These are phyloP conservation scores for Moesziomyces globuligerus DNA, from an alignment of 1,284 basidiomycete species.

Conservation along the genomic window DNA sequence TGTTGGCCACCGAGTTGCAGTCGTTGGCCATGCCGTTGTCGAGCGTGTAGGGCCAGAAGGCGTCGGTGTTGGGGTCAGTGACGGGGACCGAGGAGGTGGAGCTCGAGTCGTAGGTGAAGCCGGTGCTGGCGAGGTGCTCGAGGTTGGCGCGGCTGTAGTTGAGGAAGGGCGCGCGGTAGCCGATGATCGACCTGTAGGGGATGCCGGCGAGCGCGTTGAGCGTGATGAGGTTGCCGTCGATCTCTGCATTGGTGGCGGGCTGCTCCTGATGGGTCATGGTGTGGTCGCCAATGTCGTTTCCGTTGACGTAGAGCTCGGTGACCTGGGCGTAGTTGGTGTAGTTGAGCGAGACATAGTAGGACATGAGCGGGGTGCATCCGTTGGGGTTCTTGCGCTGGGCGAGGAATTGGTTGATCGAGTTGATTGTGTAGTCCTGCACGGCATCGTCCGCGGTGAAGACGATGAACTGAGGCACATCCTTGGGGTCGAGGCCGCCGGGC, in stretches of 20 bases:
- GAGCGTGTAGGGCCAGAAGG: slow-evolving; percentile 71
- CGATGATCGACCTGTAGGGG: slow-evolving; percentile 75
- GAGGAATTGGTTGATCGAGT: slow-evolving; percentile 79
- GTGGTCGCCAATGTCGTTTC: slow-evolving; percentile 87
- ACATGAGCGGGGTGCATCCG: slow-evolving; percentile 75
- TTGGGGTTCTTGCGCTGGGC: slow-evolving; percentile 82
- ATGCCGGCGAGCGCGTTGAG: slow-evolving; percentile 83
- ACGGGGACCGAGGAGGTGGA: slow-evolving; percentile 77
- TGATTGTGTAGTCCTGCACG: slow-evolving; percentile 78
- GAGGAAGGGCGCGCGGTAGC: slow-evolving; percentile 83
- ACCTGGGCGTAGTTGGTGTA: slow-evolving; percentile 81
- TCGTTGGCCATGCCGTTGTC: slow-evolving; percentile 80
- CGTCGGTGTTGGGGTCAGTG: slow-evolving; percentile 76
- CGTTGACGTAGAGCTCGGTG: slow-evolving; percentile 84
- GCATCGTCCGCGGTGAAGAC: slow-evolving; percentile 70
- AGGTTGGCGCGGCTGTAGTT: slow-evolving; percentile 76
- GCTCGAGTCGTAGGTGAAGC: slow-evolving; percentile 80
- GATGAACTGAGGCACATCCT: slow-evolving; percentile 59
- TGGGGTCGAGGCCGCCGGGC: slow-evolving; percentile 56
- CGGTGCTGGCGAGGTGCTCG: slow-evolving; percentile 71
- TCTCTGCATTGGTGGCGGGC: slow-evolving; percentile 71
- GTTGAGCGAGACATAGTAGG: slow-evolving; percentile 69
- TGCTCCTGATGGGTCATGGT: slow-evolving; percentile 84
- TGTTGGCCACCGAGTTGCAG: slow-evolving; percentile 72
- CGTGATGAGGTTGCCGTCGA: slow-evolving; percentile 82